Percentiles rank a stretch among this genome's conserved stretches.
Evolutionary conservation across 2,329 filamentous ascomycete genomes (phyloP).

Genomic region (Calonectria naviculata): DNA sequence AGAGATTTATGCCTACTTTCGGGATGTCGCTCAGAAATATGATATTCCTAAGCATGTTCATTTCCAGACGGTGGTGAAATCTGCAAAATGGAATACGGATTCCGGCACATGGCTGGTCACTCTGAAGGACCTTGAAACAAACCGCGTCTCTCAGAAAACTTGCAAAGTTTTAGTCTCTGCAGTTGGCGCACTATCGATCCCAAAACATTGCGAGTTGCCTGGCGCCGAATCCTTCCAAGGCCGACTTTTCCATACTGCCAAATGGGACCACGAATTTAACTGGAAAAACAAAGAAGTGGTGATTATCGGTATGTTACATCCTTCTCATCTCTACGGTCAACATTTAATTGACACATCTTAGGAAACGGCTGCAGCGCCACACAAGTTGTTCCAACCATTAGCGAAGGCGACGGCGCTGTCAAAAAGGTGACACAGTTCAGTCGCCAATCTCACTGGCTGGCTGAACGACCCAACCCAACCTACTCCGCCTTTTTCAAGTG

Average conservation of each 20-base stretch:
- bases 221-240: constrained; percentile 34
- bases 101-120: constrained; percentile 32
- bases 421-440: constrained; percentile 58
- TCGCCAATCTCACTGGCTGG: constrained; percentile 61
- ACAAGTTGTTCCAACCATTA: constrained; percentile 38
- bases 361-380: constrained; percentile 44
- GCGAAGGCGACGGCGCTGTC: constrained; percentile 38
- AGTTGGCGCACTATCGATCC: constrained; percentile 36
- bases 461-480: constrained; percentile 33
- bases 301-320: constrained; percentile 31
- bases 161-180: constrained; percentile 38
- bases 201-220: constrained; percentile 34
- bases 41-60: constrained; percentile 31
- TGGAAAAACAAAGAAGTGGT: constrained; percentile 37
- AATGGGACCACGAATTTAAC: constrained; percentile 41
- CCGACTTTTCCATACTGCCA: constrained; percentile 36
- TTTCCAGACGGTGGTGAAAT: constrained; percentile 31
- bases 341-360: not conserved
- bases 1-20: constrained; percentile 40
- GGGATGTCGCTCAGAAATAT: constrained; percentile 30
- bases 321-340: accelerated
- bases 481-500: constrained; percentile 37
- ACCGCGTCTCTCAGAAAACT: not conserved
- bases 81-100: constrained; percentile 34
- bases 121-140: constrained; percentile 24